Evolutionary conservation across 768 basidiomycete species (phyloP), one percentile per base, ranked within the genome.

Genomic region (Rhodotorula kratochvilovae): DNA sequence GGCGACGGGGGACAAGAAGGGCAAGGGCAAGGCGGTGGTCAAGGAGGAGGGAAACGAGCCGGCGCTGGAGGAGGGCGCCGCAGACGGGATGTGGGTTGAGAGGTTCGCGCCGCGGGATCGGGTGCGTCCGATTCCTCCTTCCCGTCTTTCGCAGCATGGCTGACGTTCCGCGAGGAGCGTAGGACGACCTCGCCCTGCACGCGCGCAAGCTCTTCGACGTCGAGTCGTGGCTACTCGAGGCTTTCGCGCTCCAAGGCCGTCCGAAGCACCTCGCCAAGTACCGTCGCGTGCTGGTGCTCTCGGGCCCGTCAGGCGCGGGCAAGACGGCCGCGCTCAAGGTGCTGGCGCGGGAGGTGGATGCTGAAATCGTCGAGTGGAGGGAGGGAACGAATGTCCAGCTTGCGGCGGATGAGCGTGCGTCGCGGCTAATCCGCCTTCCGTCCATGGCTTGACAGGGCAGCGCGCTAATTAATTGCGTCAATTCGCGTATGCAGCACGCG

Each of bases 271-370:
- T 89, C 56, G 83, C 82, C 46, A 90, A 88, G 77, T 92, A 92
- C 78, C 84, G 91, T 90, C 85, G 92, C 57, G 87, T 99, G 39
- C 85, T 98, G 13, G 86, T 86, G 0, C 81, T 99, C 19, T 90
- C 90, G 5, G 95, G 95, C 2, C 91, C 92, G 0, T 88, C 95
- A 12, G 95, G 95, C 2, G 86, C 87, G 0, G 95, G 87, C 0
- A 99, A 99, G 83, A 96, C 95, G 0, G 85, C 92, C 0, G 91
- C 91, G 0, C 75, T 98, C 5, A 85, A 86, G 36, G 85, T 92
- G 4, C 81, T 99, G 31, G 84, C 90, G 0, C 81, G 81, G 25
- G 91, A 94, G 76, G 81, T 94, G 75, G 86, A 84, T 4, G 86
- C 90, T 63, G 89, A 93, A 61, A 84, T 96, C 46, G 77, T 92